Base-by-base conservation (phyloP, 805 yeast species). In the Tetrapisispora pingtungensis region DNA sequence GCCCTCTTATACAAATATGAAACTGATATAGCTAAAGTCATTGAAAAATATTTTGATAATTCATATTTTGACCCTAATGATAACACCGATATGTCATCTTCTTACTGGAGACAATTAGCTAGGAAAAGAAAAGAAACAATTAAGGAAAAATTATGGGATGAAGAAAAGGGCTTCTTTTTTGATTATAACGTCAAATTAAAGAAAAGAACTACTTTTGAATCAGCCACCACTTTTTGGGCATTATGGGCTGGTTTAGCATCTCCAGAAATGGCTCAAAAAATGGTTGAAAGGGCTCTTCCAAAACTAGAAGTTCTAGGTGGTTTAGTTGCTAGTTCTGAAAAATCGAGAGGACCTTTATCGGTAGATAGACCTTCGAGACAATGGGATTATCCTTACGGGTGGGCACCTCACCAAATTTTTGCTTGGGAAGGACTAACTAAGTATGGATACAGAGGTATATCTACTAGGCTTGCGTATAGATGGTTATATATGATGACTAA, bases 381-480 rank as follows among this genome's bases (percentile, higher is more conserved):
- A 66, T 90, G 98, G 98, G 98, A 90, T 62, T 93, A 82, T 62
- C 98, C 98, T 2, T 86, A 69, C 58, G 97, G 97, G 1, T 90
- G 98, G 98, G 96, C 97, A 0, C 97, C 98, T 3, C 97, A 93
- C 61, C 98, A 90, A 64, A 85, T 90, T 15, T 62, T 90, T 44
- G 90, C 95, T 1, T 90, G 98, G 98, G 75, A 75, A 37, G 97
- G 97, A 0, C 70, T 90, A 30, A 54, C 62, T 26, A 74, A 79
- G 43, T 93, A 90, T 59, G 93, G 89, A 0, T 84, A 71, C 57
- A 62, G 61, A 3, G 77, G 72, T 3, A 75, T 76, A 15, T 80
- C 90, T 1, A 71, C 80, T 45, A 68, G 97, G 48, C 66, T 90
- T 46, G 80, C 81, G 1, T 84, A 84, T 61, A 72, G 95, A 51